Evolutionary conservation across 805 yeast genomes (phyloP).

Genomic region (Pichia gijzeniarum): DNA sequence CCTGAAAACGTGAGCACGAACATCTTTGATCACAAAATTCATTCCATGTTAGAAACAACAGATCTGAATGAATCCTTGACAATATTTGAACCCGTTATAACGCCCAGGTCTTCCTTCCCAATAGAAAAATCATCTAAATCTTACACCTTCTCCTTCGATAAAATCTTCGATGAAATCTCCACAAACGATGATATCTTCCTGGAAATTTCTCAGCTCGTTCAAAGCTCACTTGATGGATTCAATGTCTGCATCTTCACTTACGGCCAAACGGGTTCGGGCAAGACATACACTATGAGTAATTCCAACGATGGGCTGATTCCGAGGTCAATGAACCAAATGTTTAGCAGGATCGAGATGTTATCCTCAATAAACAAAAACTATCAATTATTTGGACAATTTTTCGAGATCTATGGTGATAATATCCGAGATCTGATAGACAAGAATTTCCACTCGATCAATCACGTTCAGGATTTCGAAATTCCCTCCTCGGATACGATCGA

Average conservation of each 20-base stretch:
- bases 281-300: constrained; percentile 83
- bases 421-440: constrained; percentile 58
- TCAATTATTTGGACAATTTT: constrained; percentile 60
- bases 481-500: constrained; percentile 51
- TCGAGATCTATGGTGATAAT: constrained; percentile 85
- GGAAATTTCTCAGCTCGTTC: constrained; percentile 81
- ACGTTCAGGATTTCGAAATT: constrained; percentile 30
- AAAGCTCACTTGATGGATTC: constrained; percentile 79
- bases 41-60: constrained; percentile 14
- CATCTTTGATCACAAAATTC: constrained; percentile 13
- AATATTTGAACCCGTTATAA: constrained; percentile 19
- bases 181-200: constrained; percentile 64
- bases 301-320: constrained; percentile 75
- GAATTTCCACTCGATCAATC: constrained; percentile 52
- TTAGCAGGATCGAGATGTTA: constrained; percentile 40
- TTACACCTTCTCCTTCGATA: constrained; percentile 63
- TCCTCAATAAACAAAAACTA: constrained; percentile 59
- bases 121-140: constrained; percentile 14
- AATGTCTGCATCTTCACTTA: constrained; percentile 94
- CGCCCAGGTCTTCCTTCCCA: background rate
- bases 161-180: constrained; percentile 52
- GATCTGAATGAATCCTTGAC: constrained; percentile 27
- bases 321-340: constrained; percentile 63
- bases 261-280: constrained; percentile 97
- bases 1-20: constrained; percentile 36